Evolutionary conservation across 2,329 filamentous ascomycete genomes (phyloP).

Genomic region (Periconia digitata): DNA sequence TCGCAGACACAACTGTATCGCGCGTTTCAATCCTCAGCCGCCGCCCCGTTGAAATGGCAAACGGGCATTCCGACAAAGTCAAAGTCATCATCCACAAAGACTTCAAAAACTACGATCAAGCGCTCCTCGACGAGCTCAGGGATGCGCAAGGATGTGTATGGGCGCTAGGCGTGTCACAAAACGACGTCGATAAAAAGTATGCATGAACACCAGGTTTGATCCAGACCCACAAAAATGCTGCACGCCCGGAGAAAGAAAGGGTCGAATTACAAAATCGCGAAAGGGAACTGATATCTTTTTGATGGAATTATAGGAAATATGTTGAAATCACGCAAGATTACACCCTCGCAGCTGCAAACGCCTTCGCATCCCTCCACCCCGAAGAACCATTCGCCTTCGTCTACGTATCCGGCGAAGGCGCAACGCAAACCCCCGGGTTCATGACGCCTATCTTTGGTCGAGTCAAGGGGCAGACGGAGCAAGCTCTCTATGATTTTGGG

Average conservation of each 20-base stretch:
- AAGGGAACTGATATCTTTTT: not conserved
- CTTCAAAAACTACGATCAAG: constrained; percentile 62
- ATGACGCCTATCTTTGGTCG: constrained; percentile 62
- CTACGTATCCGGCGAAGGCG: constrained; percentile 67
- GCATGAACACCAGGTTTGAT: constrained; percentile 13
- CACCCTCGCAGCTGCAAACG: constrained; percentile 63
- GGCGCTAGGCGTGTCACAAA: constrained; percentile 70
- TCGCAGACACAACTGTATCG: constrained; percentile 52
- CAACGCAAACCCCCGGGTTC: constrained; percentile 58
- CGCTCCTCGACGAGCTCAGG: constrained; percentile 60
- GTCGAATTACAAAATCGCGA: too few species aligned
- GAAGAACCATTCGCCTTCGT: constrained; percentile 66
- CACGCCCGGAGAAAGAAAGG: too few species aligned
- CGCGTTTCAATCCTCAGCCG: constrained; percentile 70
- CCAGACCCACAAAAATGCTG: not conserved
- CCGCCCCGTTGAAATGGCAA: constrained; percentile 64
- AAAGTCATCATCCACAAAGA: constrained; percentile 70
- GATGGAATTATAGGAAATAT: constrained; percentile 54
- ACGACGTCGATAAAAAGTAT: constrained; percentile 60
- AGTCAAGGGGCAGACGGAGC: constrained; percentile 69
- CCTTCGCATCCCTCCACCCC: constrained; percentile 56
- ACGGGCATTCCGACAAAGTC: constrained; percentile 59
- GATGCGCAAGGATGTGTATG: constrained; percentile 72
- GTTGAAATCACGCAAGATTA: constrained; percentile 69
- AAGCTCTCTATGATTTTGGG: constrained; percentile 57